Evolutionary conservation across 2,329 filamentous ascomycete genomes (phyloP).

Genomic region (Eutypa lata): DNA sequence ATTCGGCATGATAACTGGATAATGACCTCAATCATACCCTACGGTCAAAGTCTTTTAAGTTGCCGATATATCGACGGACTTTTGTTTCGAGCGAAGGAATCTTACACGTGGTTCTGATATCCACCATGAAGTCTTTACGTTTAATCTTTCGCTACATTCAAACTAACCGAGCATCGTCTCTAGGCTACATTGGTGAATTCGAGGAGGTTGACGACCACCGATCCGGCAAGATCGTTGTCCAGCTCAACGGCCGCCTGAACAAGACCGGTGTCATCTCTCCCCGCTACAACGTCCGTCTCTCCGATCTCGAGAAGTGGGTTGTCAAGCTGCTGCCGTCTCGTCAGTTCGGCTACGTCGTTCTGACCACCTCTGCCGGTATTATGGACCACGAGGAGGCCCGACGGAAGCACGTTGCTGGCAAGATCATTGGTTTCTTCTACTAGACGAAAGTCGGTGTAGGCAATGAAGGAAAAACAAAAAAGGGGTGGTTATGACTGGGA

Average conservation of each 20-base stretch:
- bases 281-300: constrained; percentile 98
- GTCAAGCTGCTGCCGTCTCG: constrained; percentile 97
- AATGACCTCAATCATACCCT: constrained; percentile 70
- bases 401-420: constrained; percentile 98
- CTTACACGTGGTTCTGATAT: constrained; percentile 94
- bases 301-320: constrained; percentile 99
- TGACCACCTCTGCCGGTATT: constrained; percentile 98
- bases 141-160: constrained; percentile 89
- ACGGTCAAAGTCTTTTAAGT: constrained; percentile 99
- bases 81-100: constrained; percentile 63
- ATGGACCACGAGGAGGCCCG: constrained; percentile 99
- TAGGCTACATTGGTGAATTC: constrained; percentile 99
- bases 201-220: constrained; percentile 99
- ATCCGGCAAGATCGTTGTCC: constrained; percentile 99
- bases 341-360: constrained; percentile 99
- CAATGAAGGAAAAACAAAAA: constrained; percentile 4
- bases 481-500: constrained; percentile 12
- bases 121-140: constrained; percentile 75
- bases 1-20: constrained; percentile 99
- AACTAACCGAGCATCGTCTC: constrained; percentile 47
- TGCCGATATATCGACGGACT: constrained; percentile 83
- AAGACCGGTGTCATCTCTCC: constrained; percentile 99
- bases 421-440: constrained; percentile 99
- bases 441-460: constrained; percentile 43
- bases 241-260: constrained; percentile 98